These are phyloP conservation scores for Geotrichum candidum DNA, from an alignment of 1,139 yeast genomes.

Conservation along the genomic window DNA sequence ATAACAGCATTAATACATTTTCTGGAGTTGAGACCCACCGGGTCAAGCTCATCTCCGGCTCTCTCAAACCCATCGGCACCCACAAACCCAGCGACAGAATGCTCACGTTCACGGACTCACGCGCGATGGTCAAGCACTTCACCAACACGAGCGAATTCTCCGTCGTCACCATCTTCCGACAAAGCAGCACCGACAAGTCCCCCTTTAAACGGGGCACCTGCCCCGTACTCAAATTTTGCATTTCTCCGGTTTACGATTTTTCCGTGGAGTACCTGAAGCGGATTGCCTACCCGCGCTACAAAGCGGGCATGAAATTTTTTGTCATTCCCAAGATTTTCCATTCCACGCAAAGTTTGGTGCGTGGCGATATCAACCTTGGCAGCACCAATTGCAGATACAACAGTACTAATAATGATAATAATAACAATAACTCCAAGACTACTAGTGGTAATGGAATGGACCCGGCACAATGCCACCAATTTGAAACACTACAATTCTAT, in stretches of 20 bases:
- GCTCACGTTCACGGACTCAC: slow-evolving; percentile 11
- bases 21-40: not conserved
- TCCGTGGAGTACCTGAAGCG: slow-evolving; percentile 15
- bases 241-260: slow-evolving; percentile 15
- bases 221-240: slow-evolving; percentile 17
- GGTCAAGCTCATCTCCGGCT: not conserved
- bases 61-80: not conserved
- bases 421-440: too few relatives aligned
- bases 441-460: not conserved
- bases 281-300: slow-evolving; percentile 19
- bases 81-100: not conserved
- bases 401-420: not conserved
- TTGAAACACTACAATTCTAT: slow-evolving; percentile 4
- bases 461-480: not conserved
- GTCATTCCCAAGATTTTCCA: not conserved
- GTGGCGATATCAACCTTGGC: not conserved
- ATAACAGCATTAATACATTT: not conserved
- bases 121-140: slow-evolving; percentile 13
- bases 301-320: slow-evolving; percentile 18
- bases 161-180: slow-evolving; percentile 16
- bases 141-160: slow-evolving; percentile 6
- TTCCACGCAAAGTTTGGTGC: not conserved
- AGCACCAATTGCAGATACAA: not conserved
- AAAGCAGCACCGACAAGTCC: slow-evolving; percentile 14
- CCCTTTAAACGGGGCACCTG: slow-evolving; percentile 16